Base-by-base conservation (phyloP, 2,329 filamentous ascomycete species). In the Colletotrichum australisinense region DNA sequence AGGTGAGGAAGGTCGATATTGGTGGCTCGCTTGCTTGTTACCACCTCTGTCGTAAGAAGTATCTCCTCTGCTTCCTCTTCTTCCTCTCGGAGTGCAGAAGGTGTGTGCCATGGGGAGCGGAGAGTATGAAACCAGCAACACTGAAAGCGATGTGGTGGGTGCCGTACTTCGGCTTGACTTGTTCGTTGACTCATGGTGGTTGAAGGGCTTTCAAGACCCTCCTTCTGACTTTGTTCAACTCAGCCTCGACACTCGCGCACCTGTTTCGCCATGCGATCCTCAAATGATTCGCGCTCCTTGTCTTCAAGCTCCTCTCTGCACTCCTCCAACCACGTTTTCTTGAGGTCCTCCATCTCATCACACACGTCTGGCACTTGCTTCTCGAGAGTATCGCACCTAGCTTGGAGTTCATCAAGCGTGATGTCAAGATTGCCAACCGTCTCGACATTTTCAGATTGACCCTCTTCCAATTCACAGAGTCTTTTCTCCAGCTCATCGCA, bases 401-500 rank as follows among this genome's bases (percentile, higher is more conserved):
- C 24, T 63, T 32, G 38, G n/a, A 63, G 16, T 63, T 49, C 26
- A 38, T 63, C 38, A 28, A 63, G 14, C 38, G 24, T n/a, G 30
- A 46, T 46, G 24, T 63, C 38, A 26, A 63, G 38, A 63, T 63
- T 63, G 2, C n/a, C 59, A 1, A 63, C 38, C 5, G 24, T n/a
- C 38, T n/a, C 59, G 24, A 63, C 59, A 38, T n/a, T 63, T 9
- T n/a, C 59, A n/a, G 16, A 22, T 63, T 63, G 38, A 52, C 24
- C 5, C 28, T 63, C 14, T 49, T 63, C 38, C n/a, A 63, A 8
- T 30, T 63, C 38, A 49, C 16, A 4, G 4, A 38, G 49, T 32
- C 11, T 63, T 49, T 6, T 46, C 16, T 63, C 59, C 38, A 63
- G 59, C 12, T 63, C 59, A 63, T 63, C 59, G 16, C 59, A 63